Evolutionary conservation across 306 rosid species (phyloP).

Genomic region (Lathyrus aphaca): DNA sequence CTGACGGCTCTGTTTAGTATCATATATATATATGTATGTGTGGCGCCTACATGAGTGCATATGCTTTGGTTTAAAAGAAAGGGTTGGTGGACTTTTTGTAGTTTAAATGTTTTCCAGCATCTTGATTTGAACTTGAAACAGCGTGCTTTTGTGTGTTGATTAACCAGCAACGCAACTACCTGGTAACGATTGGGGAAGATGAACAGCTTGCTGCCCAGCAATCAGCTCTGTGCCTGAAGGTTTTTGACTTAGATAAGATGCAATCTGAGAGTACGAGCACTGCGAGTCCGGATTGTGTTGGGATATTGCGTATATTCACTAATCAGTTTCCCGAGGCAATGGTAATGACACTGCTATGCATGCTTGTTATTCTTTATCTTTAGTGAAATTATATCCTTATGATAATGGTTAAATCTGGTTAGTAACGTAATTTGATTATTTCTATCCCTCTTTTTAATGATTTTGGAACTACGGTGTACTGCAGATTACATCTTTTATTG

Average conservation of each 20-base stretch:
- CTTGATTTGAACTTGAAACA: slow-evolving; percentile 31
- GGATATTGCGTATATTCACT: slow-evolving; percentile 90
- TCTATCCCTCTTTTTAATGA: slow-evolving; percentile 6
- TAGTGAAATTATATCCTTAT: neutral
- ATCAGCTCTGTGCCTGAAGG: slow-evolving; percentile 82
- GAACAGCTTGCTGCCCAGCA: slow-evolving; percentile 77
- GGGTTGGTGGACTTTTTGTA: slow-evolving; percentile 12
- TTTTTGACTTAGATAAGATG: slow-evolving; percentile 91
- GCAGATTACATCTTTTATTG: slow-evolving; percentile 92
- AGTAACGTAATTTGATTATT: slow-evolving; percentile 4
- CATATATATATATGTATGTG: neutral
- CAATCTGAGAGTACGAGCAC: slow-evolving; percentile 84
- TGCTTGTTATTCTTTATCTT: slow-evolving; percentile 17
- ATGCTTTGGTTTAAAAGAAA: neutral
- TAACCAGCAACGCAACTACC: slow-evolving; percentile 81
- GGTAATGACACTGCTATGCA: slow-evolving; percentile 50
- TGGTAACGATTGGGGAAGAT: slow-evolving; percentile 89
- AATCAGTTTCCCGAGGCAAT: slow-evolving; percentile 89
- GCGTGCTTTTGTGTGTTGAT: slow-evolving; percentile 33
- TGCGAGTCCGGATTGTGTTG: slow-evolving; percentile 87
- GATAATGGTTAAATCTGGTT: slow-evolving; percentile 8
- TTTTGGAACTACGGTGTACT: slow-evolving; percentile 37
- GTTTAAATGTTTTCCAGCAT: slow-evolving; percentile 13
- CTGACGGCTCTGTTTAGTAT: neutral
- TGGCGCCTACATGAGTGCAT: neutral